Conservation (phyloP, 768 basidiomycete species). For the Boletus bicolor region DNA sequence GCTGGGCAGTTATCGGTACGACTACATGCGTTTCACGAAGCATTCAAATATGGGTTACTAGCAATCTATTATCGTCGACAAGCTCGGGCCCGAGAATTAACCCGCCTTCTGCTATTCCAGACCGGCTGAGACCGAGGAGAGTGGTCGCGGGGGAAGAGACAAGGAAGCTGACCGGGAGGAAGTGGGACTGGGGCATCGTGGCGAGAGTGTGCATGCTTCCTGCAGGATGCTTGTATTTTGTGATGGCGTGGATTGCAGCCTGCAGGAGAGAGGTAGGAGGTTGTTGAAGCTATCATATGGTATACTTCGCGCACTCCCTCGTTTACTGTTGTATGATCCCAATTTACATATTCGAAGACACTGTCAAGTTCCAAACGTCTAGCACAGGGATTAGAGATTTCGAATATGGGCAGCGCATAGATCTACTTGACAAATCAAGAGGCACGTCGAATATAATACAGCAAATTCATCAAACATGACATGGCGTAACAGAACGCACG, state of each 20-base stretch:
- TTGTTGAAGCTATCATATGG: conserved; percentile 18
- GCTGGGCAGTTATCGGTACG: conserved; percentile 88
- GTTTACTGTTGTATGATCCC: not conserved
- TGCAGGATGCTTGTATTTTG: conserved; percentile 67
- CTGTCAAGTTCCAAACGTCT: not conserved
- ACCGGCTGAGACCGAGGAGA: conserved; percentile 23
- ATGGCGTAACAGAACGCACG: not conserved
- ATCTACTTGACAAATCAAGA: not conserved
- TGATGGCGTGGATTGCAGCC: conserved; percentile 70
- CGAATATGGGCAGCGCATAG: not conserved
- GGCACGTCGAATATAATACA: not conserved
- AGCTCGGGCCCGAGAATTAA: conserved; percentile 5
- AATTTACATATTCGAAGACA: not conserved
- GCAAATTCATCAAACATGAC: not conserved
- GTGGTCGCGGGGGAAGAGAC: conserved; percentile 14
- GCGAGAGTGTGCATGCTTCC: conserved; percentile 68
- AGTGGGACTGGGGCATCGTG: conserved; percentile 83
- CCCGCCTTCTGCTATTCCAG: conserved; percentile 7
- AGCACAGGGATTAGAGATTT: not conserved
- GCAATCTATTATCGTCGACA: conserved; percentile 55
- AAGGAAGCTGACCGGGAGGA: conserved; percentile 43
- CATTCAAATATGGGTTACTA: conserved; percentile 95
- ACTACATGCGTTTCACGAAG: conserved; percentile 81
- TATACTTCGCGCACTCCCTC: not conserved
- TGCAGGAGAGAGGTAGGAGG: conserved; percentile 38